Conservation (phyloP, 2,329 filamentous ascomycete genomes). For the Eutypella sp. region DNA sequence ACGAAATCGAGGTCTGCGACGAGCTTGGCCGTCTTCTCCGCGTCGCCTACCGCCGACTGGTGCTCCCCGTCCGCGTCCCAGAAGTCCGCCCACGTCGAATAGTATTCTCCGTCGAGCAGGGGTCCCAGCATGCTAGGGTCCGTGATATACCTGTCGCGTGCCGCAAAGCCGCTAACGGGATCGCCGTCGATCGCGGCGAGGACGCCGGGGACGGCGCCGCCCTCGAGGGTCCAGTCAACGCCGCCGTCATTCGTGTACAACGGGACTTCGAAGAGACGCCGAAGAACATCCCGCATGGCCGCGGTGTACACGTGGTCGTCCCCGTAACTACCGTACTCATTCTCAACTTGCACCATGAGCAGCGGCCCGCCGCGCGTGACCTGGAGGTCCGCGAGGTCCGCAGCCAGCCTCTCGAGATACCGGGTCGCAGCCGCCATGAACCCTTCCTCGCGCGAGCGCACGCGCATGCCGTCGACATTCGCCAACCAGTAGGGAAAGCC, state of each 20-base stretch:
- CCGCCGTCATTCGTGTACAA: conserved; percentile 48
- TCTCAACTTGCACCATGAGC: conserved; percentile 47
- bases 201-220: conserved; percentile 38
- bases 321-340: conserved; percentile 47
- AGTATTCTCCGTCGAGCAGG: conserved; percentile 45
- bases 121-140: conserved; percentile 38
- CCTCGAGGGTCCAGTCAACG: conserved; percentile 35
- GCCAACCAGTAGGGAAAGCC: conserved; percentile 43
- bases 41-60: conserved; percentile 26
- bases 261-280: conserved; percentile 34
- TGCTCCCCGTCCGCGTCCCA: conserved; percentile 37
- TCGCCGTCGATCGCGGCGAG: conserved; percentile 44
- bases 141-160: conserved; percentile 38
- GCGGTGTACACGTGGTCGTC: conserved; percentile 39
- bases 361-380: conserved; percentile 39
- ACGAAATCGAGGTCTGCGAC: conserved; percentile 33
- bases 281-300: conserved; percentile 37
- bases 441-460: conserved; percentile 35
- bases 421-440: conserved; percentile 32
- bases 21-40: conserved; percentile 19
- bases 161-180: conserved; percentile 32
- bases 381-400: conserved; percentile 30
- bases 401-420: conserved; percentile 36
- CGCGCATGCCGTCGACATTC: conserved; percentile 33
- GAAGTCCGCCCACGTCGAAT: conserved; percentile 37